Evolutionary conservation across 2,329 filamentous ascomycete genomes (phyloP).

Genomic region (Xylariomycetidae sp.): DNA sequence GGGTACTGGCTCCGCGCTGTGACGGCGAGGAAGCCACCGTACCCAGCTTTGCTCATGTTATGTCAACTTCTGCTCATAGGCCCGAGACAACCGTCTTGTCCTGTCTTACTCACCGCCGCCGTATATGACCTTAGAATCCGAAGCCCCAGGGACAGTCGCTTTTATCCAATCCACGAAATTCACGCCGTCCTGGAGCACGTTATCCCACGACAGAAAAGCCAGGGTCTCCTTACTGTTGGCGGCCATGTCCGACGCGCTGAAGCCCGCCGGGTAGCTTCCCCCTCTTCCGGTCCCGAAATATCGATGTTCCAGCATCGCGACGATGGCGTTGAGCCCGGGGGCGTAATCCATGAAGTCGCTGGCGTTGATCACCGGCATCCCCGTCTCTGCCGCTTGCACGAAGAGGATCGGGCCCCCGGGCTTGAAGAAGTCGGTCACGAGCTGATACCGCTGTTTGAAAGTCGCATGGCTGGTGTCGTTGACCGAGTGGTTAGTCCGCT

Average conservation of each 20-base stretch:
- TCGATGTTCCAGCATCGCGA: constrained; percentile 16
- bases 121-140: constrained; percentile 12
- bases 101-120: constrained; percentile 8
- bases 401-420: constrained; percentile 16
- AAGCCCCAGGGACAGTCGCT: constrained; percentile 10
- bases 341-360: constrained; percentile 16
- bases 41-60: constrained; percentile 9
- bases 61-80: constrained; percentile 1
- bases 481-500: constrained; percentile 12
- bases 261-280: constrained; percentile 11
- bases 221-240: constrained; percentile 1
- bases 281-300: constrained; percentile 11
- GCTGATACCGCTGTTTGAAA: constrained; percentile 14
- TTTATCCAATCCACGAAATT: constrained; percentile 16
- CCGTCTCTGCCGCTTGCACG: constrained; percentile 12
- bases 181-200: constrained; percentile 14
- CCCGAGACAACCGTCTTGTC: not conserved
- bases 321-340: constrained; percentile 11
- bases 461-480: constrained; percentile 7
- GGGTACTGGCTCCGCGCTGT: constrained; percentile 12
- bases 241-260: constrained; percentile 8
- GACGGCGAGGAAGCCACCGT: constrained; percentile 15
- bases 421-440: constrained; percentile 11
- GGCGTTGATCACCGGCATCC: constrained; percentile 10
- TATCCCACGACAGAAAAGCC: constrained; percentile 10